These are phyloP conservation scores for Panellus pusillus DNA, from an alignment of 768 basidiomycete species.

Conservation along the genomic window DNA sequence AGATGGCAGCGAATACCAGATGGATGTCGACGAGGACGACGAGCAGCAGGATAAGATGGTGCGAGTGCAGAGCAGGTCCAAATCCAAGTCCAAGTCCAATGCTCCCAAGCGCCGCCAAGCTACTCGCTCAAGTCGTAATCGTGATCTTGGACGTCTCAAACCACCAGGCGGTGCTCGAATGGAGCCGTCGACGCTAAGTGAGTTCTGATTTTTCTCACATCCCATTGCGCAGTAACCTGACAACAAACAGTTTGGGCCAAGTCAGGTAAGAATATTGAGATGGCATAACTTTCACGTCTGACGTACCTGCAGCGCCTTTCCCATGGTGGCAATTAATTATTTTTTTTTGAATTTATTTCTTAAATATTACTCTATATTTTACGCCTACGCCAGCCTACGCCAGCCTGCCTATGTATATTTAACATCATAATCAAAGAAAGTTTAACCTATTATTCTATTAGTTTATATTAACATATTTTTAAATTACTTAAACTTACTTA, in stretches of 20 bases:
- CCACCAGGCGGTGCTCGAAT: slow-evolving; percentile 12
- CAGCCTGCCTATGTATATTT: too few relatives aligned
- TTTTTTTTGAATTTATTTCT: too few relatives aligned
- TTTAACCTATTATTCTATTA: too few relatives aligned
- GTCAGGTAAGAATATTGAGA: slow-evolving; percentile 44
- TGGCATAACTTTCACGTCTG: slow-evolving; percentile 10
- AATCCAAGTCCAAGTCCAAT: background rate
- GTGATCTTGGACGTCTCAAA: slow-evolving; percentile 8
- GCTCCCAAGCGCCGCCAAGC: background rate
- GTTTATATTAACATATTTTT: too few relatives aligned
- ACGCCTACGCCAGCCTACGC: too few relatives aligned
- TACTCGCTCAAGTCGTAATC: background rate
- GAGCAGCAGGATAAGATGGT: background rate
- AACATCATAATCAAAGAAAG: too few relatives aligned
- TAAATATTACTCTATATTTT: too few relatives aligned
- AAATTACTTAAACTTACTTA: too few relatives aligned
- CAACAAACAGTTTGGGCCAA: slow-evolving; percentile 77
- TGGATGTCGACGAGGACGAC: background rate
- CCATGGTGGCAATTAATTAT: slow-evolving; percentile 97
- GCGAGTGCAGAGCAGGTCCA: too few relatives aligned
- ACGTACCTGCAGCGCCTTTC: slow-evolving; percentile 52
- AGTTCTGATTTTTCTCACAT: slow-evolving; percentile 21
- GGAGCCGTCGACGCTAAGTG: slow-evolving; percentile 63
- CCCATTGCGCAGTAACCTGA: slow-evolving; percentile 1
- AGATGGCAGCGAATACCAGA: background rate